phyloP scores from a whole-genome alignment of 257 asterid species.

The Solanum megistacrolobum region DNA sequence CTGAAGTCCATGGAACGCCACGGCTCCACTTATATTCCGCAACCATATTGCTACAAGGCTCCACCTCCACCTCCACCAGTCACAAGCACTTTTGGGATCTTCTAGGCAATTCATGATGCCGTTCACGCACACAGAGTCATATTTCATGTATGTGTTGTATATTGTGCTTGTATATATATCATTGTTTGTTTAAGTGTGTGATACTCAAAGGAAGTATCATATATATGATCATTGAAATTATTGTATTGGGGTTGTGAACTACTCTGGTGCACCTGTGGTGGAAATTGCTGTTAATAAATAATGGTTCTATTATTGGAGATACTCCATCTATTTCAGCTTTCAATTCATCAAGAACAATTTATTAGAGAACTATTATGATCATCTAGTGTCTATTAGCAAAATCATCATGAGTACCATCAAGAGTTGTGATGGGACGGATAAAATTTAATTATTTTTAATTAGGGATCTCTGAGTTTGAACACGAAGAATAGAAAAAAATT shows the following conservation, averaged over 20 bases:
- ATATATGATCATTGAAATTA: not conserved
- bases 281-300: not conserved
- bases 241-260: not conserved
- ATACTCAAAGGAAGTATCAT: not conserved
- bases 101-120: not conserved
- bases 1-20: conserved; percentile 14
- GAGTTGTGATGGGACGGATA: not conserved
- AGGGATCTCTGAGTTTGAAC: not conserved
- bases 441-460: not conserved
- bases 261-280: not conserved
- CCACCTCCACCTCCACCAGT: conserved; percentile 11
- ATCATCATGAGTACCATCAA: not conserved
- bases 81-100: conserved; percentile 8
- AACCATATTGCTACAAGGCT: conserved; percentile 9
- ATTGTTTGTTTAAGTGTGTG: not conserved
- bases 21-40: conserved; percentile 20
- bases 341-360: not conserved
- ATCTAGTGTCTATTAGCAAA: not conserved
- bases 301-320: not conserved
- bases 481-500: no score
- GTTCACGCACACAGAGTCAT: not conserved
- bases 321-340: not conserved
- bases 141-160: not conserved
- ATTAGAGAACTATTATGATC: not conserved
- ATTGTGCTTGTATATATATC: not conserved